Conservation (phyloP, 805 yeast genomes). For the Teunomyces gatunensis region DNA sequence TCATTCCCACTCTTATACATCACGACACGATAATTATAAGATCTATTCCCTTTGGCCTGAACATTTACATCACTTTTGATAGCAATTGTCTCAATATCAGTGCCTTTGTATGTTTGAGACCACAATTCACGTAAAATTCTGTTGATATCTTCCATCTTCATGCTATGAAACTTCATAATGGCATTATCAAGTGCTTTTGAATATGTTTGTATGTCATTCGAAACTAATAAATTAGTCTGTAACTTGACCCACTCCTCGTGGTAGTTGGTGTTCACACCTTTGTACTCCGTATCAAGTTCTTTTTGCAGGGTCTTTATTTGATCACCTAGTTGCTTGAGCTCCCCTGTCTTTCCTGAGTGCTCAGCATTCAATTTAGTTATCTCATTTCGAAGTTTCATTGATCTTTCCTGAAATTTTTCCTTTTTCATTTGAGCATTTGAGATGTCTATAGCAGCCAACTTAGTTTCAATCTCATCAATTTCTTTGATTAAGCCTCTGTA, state of each 20-base stretch:
- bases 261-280: slow-evolving; percentile 61
- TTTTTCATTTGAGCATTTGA: slow-evolving; percentile 60
- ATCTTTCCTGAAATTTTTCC: slow-evolving; percentile 57
- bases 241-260: slow-evolving; percentile 70
- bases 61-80: slow-evolving; percentile 74
- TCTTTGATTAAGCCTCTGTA: slow-evolving; percentile 45
- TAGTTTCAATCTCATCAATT: slow-evolving; percentile 31
- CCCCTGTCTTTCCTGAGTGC: slow-evolving; percentile 81
- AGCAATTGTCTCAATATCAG: slow-evolving; percentile 89
- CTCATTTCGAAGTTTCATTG: slow-evolving; percentile 47
- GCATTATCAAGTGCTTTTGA: slow-evolving; percentile 87
- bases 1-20: slow-evolving; percentile 92
- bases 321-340: slow-evolving; percentile 74
- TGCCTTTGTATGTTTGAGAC: slow-evolving; percentile 91
- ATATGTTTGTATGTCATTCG: slow-evolving; percentile 78
- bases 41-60: slow-evolving; percentile 51
- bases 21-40: slow-evolving; percentile 90
- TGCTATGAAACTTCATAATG: slow-evolving; percentile 85
- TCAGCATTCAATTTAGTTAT: slow-evolving; percentile 56
- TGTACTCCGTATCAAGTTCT: slow-evolving; percentile 71
- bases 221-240: slow-evolving; percentile 71
- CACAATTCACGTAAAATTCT: slow-evolving; percentile 85
- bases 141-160: slow-evolving; percentile 92
- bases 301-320: slow-evolving; percentile 54
- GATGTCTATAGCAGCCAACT: slow-evolving; percentile 47